Percentiles rank a stretch among this genome's conserved stretches.
These are phyloP conservation scores for Clarkia xantiana DNA, from an alignment of 345 rosid species.

Conservation along the genomic window DNA sequence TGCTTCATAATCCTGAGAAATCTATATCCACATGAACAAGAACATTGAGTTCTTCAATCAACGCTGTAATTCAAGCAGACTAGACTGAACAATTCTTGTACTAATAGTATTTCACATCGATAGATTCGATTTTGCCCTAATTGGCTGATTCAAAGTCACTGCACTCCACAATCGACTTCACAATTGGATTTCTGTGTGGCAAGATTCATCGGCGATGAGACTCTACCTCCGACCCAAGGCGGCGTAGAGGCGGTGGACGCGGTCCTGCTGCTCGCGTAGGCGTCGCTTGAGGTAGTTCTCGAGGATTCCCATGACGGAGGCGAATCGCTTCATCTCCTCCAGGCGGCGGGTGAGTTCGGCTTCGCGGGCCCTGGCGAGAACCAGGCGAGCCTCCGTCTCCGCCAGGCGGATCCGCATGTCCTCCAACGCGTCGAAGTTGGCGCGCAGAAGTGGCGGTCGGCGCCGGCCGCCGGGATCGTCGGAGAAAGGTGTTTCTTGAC, in stretches of 20 bases:
- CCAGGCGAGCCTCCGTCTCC: slow-evolving; percentile 67
- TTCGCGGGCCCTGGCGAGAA: slow-evolving; percentile 68
- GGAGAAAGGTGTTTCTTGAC: slow-evolving; percentile 37
- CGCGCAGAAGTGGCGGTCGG: slow-evolving; percentile 15
- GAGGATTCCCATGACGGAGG: slow-evolving; percentile 82
- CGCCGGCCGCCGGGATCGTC: slow-evolving; percentile 2
- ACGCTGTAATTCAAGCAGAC: too few species aligned
- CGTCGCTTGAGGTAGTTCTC: slow-evolving; percentile 48
- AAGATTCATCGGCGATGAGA: too few species aligned
- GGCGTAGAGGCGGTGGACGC: slow-evolving; percentile 9
- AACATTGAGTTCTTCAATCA: too few species aligned
- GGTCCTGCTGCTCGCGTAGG: slow-evolving; percentile 59
- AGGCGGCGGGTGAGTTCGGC: slow-evolving; percentile 67
- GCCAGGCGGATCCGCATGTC: slow-evolving; percentile 50
- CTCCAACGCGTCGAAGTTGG: slow-evolving; percentile 24
- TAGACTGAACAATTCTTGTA: too few species aligned
- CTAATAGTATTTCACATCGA: too few species aligned
- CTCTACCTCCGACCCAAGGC: too few species aligned
- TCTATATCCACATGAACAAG: too few species aligned
- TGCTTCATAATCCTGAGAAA: too few species aligned
- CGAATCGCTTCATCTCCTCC: slow-evolving; percentile 73
- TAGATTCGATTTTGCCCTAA: too few species aligned
- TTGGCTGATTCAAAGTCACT: too few species aligned
- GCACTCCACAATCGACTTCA: too few species aligned
- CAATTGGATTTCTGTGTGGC: too few species aligned